These are phyloP conservation scores for Ceriops decandra DNA, from an alignment of 345 rosid genomes.

Conservation along the genomic window DNA sequence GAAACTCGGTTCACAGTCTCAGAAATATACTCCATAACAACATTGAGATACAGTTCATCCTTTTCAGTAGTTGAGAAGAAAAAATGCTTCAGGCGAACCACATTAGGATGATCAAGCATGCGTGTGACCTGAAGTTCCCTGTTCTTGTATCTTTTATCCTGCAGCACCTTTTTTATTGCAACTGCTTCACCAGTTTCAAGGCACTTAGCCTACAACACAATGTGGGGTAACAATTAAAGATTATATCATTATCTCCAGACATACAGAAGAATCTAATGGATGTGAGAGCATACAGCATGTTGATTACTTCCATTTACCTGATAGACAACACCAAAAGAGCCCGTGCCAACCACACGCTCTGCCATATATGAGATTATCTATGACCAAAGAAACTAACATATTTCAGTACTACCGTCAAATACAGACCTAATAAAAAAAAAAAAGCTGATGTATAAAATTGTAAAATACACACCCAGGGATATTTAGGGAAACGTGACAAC, in stretches of 20 bases:
- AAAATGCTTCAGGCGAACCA: constrained; percentile 76
- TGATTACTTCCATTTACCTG: constrained; percentile 45
- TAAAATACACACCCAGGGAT: too few species aligned
- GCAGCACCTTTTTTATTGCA: constrained; percentile 91
- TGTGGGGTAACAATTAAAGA: constrained; percentile 1
- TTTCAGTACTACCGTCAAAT: neutral
- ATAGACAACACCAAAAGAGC: constrained; percentile 92
- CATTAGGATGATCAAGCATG: constrained; percentile 76
- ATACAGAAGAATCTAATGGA: neutral
- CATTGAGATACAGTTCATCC: constrained; percentile 90
- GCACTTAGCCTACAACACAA: constrained; percentile 65
- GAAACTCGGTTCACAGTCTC: constrained; percentile 87
- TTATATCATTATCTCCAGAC: neutral
- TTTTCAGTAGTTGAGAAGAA: constrained; percentile 91
- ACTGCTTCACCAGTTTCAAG: constrained; percentile 79
- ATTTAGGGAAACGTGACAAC: too few species aligned
- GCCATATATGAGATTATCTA: constrained; percentile 79
- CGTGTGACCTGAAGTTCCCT: constrained; percentile 98
- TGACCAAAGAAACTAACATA: constrained; percentile 10
- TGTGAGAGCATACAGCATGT: neutral
- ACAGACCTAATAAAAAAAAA: neutral
- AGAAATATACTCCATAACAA: constrained; percentile 83
- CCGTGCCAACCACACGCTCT: constrained; percentile 82
- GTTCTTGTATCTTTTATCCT: constrained; percentile 96
- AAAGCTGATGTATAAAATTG: neutral